Conservation (phyloP, 345 rosid genomes). For the Nephelium lappaceum region DNA sequence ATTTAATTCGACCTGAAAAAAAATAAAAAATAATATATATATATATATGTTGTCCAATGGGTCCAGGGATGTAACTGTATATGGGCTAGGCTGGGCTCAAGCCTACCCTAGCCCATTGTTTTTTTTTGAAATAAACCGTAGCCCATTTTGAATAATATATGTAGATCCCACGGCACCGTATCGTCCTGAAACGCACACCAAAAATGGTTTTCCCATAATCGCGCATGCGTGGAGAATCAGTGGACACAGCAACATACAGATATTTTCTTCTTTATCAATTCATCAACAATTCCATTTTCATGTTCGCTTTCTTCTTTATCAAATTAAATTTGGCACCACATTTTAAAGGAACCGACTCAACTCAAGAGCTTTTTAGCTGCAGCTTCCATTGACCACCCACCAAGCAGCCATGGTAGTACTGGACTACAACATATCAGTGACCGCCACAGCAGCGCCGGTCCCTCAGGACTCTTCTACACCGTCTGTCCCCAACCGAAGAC, state of each 20-base stretch:
- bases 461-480: conserved; percentile 49
- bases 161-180: not conserved
- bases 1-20: no score
- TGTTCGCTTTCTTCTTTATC: not conserved
- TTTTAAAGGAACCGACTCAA: not conserved
- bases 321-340: not conserved
- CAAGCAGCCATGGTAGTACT: conserved; percentile 56
- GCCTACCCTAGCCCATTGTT: no score
- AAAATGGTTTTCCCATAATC: not conserved
- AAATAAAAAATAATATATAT: no score
- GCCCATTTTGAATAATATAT: no score
- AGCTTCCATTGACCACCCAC: not conserved
- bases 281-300: not conserved
- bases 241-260: not conserved
- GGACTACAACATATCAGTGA: conserved; percentile 56
- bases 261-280: not conserved
- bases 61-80: no score
- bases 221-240: not conserved
- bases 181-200: not conserved
- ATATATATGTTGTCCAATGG: no score
- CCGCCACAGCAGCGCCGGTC: conserved; percentile 53
- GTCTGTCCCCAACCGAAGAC: conserved; percentile 37
- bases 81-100: no score
- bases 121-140: no score
- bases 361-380: not conserved